Evolutionary conservation across 495 filamentous ascomycete genomes (phyloP).

Genomic region (Lindgomyces ingoldianus): DNA sequence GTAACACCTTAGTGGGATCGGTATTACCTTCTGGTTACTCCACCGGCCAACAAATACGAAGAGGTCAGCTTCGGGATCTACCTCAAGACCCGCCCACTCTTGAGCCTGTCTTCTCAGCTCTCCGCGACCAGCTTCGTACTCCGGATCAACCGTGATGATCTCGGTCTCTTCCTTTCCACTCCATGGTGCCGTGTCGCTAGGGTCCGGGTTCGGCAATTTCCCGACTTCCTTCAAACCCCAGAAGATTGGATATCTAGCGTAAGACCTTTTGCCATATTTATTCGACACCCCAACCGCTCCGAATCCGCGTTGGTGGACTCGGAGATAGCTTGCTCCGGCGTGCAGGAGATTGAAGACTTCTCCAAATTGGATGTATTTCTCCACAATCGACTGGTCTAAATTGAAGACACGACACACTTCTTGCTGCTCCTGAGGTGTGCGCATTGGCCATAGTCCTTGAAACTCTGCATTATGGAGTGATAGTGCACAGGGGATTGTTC

Average conservation of each 20-base stretch:
- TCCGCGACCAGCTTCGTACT: constrained; percentile 58
- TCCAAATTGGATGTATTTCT: constrained; percentile 67
- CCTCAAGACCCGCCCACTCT: constrained; percentile 71
- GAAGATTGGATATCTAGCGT: constrained; percentile 75
- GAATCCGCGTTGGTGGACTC: constrained; percentile 72
- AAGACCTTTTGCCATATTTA: constrained; percentile 75
- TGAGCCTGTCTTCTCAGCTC: constrained; percentile 69
- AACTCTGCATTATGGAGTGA: constrained; percentile 71
- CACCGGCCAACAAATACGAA: constrained; percentile 79
- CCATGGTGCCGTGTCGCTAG: constrained; percentile 71
- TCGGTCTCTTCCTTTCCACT: constrained; percentile 51
- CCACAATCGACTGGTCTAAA: constrained; percentile 52
- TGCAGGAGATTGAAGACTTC: constrained; percentile 74
- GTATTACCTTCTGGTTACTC: constrained; percentile 65
- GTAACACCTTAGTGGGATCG: background rate
- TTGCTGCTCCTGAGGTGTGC: constrained; percentile 63
- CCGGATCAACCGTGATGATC: constrained; percentile 57
- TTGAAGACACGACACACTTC: constrained; percentile 76
- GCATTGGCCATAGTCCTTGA: constrained; percentile 74
- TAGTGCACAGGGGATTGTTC: constrained; percentile 59
- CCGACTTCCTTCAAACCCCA: constrained; percentile 64
- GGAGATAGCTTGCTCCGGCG: constrained; percentile 71
- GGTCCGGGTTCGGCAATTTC: constrained; percentile 73
- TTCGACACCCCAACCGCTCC: constrained; percentile 74
- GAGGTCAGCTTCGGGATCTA: constrained; percentile 67